phyloP scores from a whole-genome alignment of 179 eudicot genomes.

The Beta lomatogona region DNA sequence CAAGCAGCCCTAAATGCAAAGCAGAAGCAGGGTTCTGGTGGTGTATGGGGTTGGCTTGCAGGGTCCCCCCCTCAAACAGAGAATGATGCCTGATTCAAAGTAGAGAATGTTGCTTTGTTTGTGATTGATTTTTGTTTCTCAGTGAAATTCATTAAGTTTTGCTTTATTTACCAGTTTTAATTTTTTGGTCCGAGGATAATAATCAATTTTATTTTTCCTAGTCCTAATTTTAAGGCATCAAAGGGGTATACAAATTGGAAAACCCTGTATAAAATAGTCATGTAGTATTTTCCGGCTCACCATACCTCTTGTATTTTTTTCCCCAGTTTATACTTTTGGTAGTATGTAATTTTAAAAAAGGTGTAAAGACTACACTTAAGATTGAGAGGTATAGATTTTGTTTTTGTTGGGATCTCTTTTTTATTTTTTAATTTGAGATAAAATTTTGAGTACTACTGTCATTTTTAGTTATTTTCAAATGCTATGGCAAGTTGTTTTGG shows the following conservation, averaged over 20 bases:
- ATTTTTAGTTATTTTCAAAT: neutral
- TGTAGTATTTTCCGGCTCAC: constrained; percentile 9
- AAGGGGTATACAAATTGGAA: constrained; percentile 13
- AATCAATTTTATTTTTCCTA: constrained; percentile 11
- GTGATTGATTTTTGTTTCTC: constrained; percentile 19
- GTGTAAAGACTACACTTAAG: constrained; percentile 25
- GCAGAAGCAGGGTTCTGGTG: constrained; percentile 79
- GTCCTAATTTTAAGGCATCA: constrained; percentile 14
- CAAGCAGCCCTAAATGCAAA: constrained; percentile 77
- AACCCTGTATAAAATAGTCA: constrained; percentile 30
- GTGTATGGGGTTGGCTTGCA: constrained; percentile 98
- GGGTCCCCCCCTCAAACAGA: constrained; percentile 56
- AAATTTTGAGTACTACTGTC: neutral
- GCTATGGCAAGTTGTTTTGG: neutral
- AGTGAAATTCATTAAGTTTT: constrained; percentile 22
- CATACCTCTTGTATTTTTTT: constrained; percentile 13
- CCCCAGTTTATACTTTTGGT: neutral
- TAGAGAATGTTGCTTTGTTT: constrained; percentile 14
- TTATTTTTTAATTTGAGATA: neutral
- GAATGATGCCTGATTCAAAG: constrained; percentile 41
- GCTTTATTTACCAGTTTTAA: neutral
- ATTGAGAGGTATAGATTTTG: constrained; percentile 13
- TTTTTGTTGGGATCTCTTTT: neutral
- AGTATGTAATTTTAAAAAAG: constrained; percentile 14
- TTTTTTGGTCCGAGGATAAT: constrained; percentile 23